phyloP scores from a whole-genome alignment of 2,329 filamentous ascomycete genomes.

The Beauveria bassiana region DNA sequence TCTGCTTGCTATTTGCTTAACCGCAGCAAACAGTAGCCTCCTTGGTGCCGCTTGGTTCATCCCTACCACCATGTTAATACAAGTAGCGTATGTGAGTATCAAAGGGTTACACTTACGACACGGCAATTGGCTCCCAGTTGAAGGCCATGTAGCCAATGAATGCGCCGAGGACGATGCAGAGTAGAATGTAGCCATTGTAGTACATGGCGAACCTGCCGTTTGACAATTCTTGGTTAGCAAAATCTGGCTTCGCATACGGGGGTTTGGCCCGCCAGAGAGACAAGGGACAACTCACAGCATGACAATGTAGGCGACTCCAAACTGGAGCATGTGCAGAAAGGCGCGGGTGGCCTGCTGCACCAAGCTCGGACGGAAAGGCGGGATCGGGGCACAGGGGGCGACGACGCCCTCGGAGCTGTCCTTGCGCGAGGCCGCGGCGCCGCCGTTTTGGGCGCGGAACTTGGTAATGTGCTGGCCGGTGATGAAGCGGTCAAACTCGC shows the following conservation, averaged over 20 bases:
- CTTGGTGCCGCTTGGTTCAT: slow-evolving; percentile 27
- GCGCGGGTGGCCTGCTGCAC: slow-evolving; percentile 61
- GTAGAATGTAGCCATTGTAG: slow-evolving; percentile 67
- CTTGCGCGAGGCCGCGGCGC: slow-evolving; percentile 16
- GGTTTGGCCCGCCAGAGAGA: background rate
- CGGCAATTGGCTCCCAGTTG: slow-evolving; percentile 53
- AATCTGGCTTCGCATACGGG: background rate
- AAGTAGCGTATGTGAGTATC: background rate
- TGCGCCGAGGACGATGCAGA: slow-evolving; percentile 71
- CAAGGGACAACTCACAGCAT: slow-evolving; percentile 47
- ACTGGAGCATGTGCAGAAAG: slow-evolving; percentile 60
- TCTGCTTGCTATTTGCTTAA: slow-evolving; percentile 15
- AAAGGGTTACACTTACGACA: slow-evolving; percentile 18
- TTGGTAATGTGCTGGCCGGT: slow-evolving; percentile 42
- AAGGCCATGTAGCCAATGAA: slow-evolving; percentile 67
- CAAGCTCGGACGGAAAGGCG: slow-evolving; percentile 47
- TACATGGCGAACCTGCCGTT: slow-evolving; percentile 42
- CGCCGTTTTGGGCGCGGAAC: slow-evolving; percentile 15
- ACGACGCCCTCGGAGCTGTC: slow-evolving; percentile 13
- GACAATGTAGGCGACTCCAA: slow-evolving; percentile 69
- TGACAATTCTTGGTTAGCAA: slow-evolving; percentile 3
- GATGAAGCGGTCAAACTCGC: slow-evolving; percentile 66
- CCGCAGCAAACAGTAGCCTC: slow-evolving; percentile 36
- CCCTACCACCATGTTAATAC: slow-evolving; percentile 10
- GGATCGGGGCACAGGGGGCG: slow-evolving; percentile 14